Evolutionary conservation across 1,284 basidiomycete genomes (phyloP).

Genomic region (Paramarasmius palmivorus): DNA sequence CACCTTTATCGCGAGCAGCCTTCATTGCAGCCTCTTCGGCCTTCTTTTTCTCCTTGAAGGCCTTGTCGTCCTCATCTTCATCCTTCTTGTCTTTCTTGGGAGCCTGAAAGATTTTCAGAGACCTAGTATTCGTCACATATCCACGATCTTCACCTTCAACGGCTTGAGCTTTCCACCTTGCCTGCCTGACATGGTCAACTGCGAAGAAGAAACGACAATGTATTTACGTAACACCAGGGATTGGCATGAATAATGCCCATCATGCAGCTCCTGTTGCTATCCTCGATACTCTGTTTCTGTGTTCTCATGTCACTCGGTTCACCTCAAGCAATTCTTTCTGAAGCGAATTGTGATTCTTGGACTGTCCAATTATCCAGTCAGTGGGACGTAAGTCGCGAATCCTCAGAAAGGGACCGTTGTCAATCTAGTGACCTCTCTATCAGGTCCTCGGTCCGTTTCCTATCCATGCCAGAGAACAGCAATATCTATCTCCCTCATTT

Average conservation of each 20-base stretch:
- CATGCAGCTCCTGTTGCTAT: background rate
- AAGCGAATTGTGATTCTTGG: slow-evolving; percentile 6
- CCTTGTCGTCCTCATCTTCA: slow-evolving; percentile 65
- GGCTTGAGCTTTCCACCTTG: slow-evolving; percentile 84
- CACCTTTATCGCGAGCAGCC: slow-evolving; percentile 68
- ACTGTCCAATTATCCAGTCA: slow-evolving; percentile 10
- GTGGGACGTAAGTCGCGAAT: slow-evolving; percentile 16
- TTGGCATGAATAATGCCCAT: background rate
- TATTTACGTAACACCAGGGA: background rate
- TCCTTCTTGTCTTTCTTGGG: slow-evolving; percentile 80
- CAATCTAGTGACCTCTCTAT: background rate
- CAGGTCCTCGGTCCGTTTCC: slow-evolving; percentile 81
- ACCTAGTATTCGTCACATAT: background rate
- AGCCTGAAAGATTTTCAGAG: slow-evolving; percentile 42
- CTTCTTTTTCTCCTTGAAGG: slow-evolving; percentile 76
- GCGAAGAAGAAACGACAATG: background rate
- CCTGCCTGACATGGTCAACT: slow-evolving; percentile 58
- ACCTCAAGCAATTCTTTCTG: background rate
- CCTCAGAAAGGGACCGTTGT: background rate
- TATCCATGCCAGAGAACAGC: slow-evolving; percentile 78
- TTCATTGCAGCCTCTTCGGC: slow-evolving; percentile 69
- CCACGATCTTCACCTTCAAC: slow-evolving; percentile 45
- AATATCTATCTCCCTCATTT: slow-evolving; percentile 73
- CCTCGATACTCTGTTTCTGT: background rate
- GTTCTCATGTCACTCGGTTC: background rate